These are phyloP conservation scores for Ophiostoma novo-ulmi DNA, from an alignment of 2,329 filamentous ascomycete species.

Conservation along the genomic window DNA sequence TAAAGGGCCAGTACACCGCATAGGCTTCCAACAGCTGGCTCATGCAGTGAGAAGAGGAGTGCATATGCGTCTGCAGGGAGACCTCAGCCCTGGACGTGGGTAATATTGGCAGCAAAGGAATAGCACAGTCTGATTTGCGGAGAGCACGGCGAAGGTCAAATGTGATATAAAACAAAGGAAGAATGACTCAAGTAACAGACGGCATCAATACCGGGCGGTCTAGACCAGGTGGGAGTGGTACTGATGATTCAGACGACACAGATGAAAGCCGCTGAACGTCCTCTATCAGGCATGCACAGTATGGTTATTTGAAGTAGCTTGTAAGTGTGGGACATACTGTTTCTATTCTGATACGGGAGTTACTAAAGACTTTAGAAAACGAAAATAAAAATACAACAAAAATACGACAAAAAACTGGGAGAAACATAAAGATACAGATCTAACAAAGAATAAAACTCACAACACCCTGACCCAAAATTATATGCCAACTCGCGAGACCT, in stretches of 20 bases:
- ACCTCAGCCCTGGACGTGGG: not conserved
- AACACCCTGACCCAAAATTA: not conserved
- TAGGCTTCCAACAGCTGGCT: not conserved
- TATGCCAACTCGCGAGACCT: not conserved
- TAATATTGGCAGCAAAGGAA: not conserved
- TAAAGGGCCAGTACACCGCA: not conserved
- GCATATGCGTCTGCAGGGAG: not conserved
- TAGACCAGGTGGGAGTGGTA: not conserved
- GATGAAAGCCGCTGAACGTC: not conserved
- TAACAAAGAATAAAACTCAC: not conserved
- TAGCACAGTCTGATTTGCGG: not conserved
- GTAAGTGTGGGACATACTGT: not conserved
- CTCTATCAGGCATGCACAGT: not conserved
- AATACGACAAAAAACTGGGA: not conserved
- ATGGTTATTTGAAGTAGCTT: not conserved
- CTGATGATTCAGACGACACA: not conserved
- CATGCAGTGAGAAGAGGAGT: conserved; percentile 1
- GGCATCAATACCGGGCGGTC: no score
- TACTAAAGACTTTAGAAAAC: not conserved
- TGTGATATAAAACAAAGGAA: not conserved
- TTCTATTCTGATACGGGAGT: not conserved
- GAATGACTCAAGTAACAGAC: not conserved
- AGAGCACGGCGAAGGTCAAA: not conserved
- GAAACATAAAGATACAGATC: not conserved
- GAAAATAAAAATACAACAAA: not conserved